Conservation (phyloP, 2,329 filamentous ascomycete species). For the Hymenoscyphus scutula region DNA sequence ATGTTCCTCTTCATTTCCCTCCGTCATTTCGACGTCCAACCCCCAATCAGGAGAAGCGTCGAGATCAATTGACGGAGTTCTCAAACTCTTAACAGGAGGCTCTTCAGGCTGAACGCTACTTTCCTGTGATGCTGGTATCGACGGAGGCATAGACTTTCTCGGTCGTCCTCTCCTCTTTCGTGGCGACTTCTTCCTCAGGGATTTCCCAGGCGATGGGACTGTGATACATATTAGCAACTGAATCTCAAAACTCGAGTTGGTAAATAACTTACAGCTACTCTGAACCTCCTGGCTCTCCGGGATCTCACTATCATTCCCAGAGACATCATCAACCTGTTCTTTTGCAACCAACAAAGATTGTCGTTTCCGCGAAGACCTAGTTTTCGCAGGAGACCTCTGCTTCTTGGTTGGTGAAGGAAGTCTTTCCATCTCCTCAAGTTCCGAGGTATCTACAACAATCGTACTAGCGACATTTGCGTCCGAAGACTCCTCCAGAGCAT, state of each 20-base stretch:
- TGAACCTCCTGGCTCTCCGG: conserved; percentile 26
- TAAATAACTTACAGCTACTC: conserved; percentile 16
- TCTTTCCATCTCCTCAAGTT: conserved; percentile 10
- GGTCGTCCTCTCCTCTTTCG: conserved; percentile 21
- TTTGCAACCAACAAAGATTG: conserved; percentile 18
- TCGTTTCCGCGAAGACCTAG: neutral
- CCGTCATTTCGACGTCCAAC: neutral
- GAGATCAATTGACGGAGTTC: neutral
- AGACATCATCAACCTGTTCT: conserved; percentile 23
- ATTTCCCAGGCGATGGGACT: conserved; percentile 10
- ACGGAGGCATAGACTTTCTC: conserved; percentile 15
- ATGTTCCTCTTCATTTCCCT: neutral
- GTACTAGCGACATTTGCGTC: conserved; percentile 18
- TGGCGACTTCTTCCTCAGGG: conserved; percentile 14
- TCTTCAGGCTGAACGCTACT: neutral
- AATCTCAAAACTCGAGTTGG: neutral
- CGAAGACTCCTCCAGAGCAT: neutral
- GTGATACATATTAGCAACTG: neutral
- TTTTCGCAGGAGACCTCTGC: conserved; percentile 3
- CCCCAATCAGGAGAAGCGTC: neutral
- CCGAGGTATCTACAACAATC: conserved; percentile 26
- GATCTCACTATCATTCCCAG: conserved; percentile 18
- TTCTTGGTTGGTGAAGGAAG: neutral
- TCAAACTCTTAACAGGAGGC: neutral
- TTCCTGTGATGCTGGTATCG: neutral